Evolutionary conservation across 1,284 basidiomycete genomes (phyloP).

Genomic region (Ganoderma lucidum): DNA sequence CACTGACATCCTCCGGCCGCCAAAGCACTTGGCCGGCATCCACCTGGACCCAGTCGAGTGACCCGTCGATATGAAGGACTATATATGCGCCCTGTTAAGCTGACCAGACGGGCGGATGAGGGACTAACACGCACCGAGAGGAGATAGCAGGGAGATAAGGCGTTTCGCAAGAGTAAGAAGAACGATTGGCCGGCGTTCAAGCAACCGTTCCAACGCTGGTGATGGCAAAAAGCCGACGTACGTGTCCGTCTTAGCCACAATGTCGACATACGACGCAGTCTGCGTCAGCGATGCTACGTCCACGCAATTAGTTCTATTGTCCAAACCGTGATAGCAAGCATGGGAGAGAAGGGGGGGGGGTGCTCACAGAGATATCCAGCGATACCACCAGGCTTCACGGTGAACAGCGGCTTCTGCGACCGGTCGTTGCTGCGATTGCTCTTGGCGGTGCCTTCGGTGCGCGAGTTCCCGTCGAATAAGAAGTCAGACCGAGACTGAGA

Average conservation of each 20-base stretch:
- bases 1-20: constrained; percentile 88
- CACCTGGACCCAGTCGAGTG: constrained; percentile 98
- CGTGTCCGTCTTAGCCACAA: constrained; percentile 95
- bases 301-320: neutral
- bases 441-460: constrained; percentile 10
- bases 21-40: constrained; percentile 93
- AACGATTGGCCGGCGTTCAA: constrained; percentile 95
- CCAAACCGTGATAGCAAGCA: neutral
- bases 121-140: constrained; percentile 66
- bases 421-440: constrained; percentile 25
- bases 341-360: constrained; percentile 21
- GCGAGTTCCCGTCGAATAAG: constrained; percentile 8
- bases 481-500: constrained; percentile 24
- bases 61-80: constrained; percentile 98
- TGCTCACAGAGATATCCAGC: constrained; percentile 90
- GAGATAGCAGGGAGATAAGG: constrained; percentile 92
- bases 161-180: constrained; percentile 96
- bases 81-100: constrained; percentile 1
- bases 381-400: constrained; percentile 97
- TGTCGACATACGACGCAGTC: constrained; percentile 95
- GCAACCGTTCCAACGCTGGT: constrained; percentile 86
- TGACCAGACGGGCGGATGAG: neutral
- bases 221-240: constrained; percentile 96
- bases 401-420: constrained; percentile 79
- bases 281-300: constrained; percentile 84